Evolutionary conservation across 257 asterid species (phyloP), one percentile per base, ranked within the genome.

Genomic region (Ehretia macrophylla): DNA sequence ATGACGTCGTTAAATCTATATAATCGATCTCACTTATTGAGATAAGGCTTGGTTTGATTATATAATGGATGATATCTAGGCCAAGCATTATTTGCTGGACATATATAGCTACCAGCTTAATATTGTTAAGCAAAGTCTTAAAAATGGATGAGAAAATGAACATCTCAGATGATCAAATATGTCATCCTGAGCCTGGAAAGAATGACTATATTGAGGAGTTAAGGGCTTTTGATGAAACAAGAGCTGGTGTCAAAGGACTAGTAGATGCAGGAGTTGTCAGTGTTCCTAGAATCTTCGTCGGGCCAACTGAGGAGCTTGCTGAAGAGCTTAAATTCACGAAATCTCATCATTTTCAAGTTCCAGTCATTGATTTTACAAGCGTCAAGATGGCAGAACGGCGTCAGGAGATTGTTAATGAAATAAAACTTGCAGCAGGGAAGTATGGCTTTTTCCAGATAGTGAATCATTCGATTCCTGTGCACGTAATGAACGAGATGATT

Each of bases 201-300:
- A 51, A 64, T 13, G 54, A 55, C 32, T 44, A 53, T 12, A 64
- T 32, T 1, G 16, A 11, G 10, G 69, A 64, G 17, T 17, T 51
- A 14, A 64, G 39, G 21, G 69, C 59, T 54, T 64, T 64, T 21
- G 69, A 64, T 45, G 51, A 55, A 11, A 40, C 69, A 8, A 55
- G 10, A 52, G 46, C 46, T 8, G 69, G 69, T 1, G 69, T 64
- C 22, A 55, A 64, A 20, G 69, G 62, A 1, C 56, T 64, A 0
- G 69, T 44, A 4, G 69, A 64, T 47, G 23, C 46, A 0, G 69
- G 69, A 9, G 45, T 44, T 1, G 14, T 27, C 8, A 64, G 35
- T 22, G 32, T 64, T 52, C 69, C 69, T 10, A 18, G 54, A 6
- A 53, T 64, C 2, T 64, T 64, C 22, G 2, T 54, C 0, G 8